A percentile compares a stretch with the other conserved stretches of the same genome.
Conservation (phyloP, 371 early-diverging fungal species). For the Rhizopus sp. region DNA sequence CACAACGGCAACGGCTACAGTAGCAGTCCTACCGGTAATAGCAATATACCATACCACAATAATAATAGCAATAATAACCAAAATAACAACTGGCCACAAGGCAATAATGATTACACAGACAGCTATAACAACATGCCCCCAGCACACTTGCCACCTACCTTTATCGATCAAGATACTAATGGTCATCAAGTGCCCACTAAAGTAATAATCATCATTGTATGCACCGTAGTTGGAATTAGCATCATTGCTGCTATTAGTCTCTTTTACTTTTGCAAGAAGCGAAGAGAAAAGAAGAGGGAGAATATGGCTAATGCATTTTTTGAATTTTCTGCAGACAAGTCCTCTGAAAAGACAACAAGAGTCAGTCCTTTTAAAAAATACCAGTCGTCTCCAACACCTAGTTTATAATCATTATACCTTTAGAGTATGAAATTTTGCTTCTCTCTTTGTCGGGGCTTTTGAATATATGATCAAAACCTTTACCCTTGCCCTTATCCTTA, state of each 20-base stretch:
- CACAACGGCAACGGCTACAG: slow-evolving; percentile 7
- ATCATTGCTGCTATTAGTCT: slow-evolving; percentile 22
- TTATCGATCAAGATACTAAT: background rate
- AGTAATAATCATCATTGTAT: slow-evolving; percentile 21
- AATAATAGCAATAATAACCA: background rate
- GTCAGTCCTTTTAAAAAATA: slow-evolving; percentile 20
- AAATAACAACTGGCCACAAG: slow-evolving; percentile 9
- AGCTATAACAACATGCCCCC: slow-evolving; percentile 4
- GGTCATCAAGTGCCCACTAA: slow-evolving; percentile 7
- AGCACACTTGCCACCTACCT: background rate
- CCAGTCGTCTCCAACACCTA: slow-evolving; percentile 7
- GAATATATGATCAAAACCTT: background rate
- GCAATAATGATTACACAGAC: slow-evolving; percentile 9
- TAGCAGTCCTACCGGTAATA: slow-evolving; percentile 4
- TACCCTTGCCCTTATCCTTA: background rate
- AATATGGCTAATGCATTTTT: slow-evolving; percentile 39
- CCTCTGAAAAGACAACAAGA: slow-evolving; percentile 17
- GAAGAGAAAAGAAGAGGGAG: slow-evolving; percentile 34
- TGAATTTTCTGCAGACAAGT: slow-evolving; percentile 31
- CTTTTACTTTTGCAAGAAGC: slow-evolving; percentile 21
- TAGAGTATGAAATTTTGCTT: background rate
- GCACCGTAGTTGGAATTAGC: slow-evolving; percentile 20
- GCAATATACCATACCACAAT: slow-evolving; percentile 8
- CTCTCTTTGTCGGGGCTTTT: background rate
- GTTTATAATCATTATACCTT: background rate